These are phyloP conservation scores for Neurospora sp. DNA, from an alignment of 495 filamentous ascomycete species.

Conservation along the genomic window DNA sequence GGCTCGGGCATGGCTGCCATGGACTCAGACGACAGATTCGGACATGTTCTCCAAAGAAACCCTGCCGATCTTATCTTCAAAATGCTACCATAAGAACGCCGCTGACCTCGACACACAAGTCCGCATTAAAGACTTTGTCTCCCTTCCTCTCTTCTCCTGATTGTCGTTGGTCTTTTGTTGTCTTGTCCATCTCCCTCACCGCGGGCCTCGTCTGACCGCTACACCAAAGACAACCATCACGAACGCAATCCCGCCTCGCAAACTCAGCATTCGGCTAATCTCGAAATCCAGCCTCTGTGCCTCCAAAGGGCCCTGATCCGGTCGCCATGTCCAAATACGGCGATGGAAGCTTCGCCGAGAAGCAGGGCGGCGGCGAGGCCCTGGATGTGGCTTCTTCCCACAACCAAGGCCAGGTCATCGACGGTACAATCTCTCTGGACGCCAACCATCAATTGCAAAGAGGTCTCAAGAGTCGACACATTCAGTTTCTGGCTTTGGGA, in stretches of 20 bases:
- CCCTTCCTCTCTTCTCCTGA: not conserved
- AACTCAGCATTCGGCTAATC: not conserved
- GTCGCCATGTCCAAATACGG: not conserved
- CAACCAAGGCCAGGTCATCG: slow-evolving; percentile 4
- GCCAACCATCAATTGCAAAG: slow-evolving; percentile 36
- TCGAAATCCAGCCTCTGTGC: not conserved
- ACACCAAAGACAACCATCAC: not conserved
- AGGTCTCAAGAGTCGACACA: slow-evolving; percentile 55
- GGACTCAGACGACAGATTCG: not conserved
- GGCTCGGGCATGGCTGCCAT: not conserved
- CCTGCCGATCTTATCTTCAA: not conserved
- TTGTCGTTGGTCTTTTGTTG: not conserved
- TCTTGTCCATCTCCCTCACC: not conserved
- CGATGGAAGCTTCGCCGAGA: not conserved
- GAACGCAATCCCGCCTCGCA: not conserved
- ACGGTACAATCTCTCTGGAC: slow-evolving; percentile 17
- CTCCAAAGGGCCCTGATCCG: not conserved
- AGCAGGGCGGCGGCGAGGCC: not conserved
- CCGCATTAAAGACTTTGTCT: not conserved
- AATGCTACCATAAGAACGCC: not conserved
- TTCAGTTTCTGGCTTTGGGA: slow-evolving; percentile 66
- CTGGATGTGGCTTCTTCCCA: not conserved
- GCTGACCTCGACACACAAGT: not conserved
- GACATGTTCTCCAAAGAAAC: not conserved
- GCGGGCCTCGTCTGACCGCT: not conserved